phyloP scores from a whole-genome alignment of 306 rosid species.

The Morella rubra region DNA sequence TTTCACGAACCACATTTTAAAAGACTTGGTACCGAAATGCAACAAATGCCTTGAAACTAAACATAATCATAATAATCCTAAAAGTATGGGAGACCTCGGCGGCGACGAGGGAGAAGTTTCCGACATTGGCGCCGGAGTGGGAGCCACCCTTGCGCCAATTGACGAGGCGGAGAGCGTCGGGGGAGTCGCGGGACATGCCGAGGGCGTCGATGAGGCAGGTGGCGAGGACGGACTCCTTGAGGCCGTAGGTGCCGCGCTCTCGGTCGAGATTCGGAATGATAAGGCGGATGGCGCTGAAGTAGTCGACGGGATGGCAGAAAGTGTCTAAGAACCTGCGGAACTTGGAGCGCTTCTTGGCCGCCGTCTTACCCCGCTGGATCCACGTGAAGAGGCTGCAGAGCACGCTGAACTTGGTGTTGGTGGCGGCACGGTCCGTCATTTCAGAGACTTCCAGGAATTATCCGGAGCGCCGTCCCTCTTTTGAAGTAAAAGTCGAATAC shows the following conservation, averaged over 20 bases:
- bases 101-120: conserved; percentile 80
- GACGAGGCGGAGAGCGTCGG: conserved; percentile 75
- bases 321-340: conserved; percentile 81
- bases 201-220: conserved; percentile 83
- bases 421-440: conserved; percentile 42
- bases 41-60: neutral
- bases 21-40: neutral
- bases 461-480: neutral
- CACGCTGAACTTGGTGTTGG: conserved; percentile 53
- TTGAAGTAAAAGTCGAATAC: too few relatives aligned
- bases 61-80: neutral
- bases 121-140: conserved; percentile 63
- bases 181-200: conserved; percentile 75
- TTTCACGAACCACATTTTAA: neutral
- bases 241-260: conserved; percentile 83
- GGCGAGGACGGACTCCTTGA: conserved; percentile 88
- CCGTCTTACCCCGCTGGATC: conserved; percentile 69
- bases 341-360: conserved; percentile 76
- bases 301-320: conserved; percentile 59
- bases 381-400: conserved; percentile 74
- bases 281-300: conserved; percentile 70
- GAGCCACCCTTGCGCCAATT: conserved; percentile 95
- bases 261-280: conserved; percentile 84
- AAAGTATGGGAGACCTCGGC: conserved; percentile 51
- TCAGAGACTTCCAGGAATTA: neutral